Evolutionary conservation across 2,329 filamentous ascomycete species (phyloP).

Genomic region (Neonectria hederae): DNA sequence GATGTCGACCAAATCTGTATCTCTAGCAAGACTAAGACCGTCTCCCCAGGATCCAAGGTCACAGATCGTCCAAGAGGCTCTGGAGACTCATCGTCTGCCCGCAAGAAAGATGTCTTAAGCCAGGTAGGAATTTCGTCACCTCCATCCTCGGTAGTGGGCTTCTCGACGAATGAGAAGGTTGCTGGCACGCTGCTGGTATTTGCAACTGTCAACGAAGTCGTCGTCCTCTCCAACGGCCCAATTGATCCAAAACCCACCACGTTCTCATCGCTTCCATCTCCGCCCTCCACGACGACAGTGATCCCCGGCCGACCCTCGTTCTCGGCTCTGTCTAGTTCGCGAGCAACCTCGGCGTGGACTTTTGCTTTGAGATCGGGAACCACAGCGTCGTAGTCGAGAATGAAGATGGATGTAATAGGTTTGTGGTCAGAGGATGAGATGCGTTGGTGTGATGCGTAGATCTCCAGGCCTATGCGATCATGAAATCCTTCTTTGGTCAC

Average conservation of each 20-base stretch:
- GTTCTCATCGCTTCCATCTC: slow-evolving; percentile 54
- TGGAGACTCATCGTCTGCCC: slow-evolving; percentile 46
- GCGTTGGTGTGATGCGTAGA: slow-evolving; percentile 89
- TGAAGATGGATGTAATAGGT: slow-evolving; percentile 85
- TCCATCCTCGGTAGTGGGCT: slow-evolving; percentile 62
- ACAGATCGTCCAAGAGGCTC: slow-evolving; percentile 59
- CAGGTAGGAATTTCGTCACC: slow-evolving; percentile 64
- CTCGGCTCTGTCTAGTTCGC: slow-evolving; percentile 88
- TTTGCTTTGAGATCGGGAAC: slow-evolving; percentile 85
- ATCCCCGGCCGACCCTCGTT: slow-evolving; percentile 88
- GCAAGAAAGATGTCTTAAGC: slow-evolving; percentile 74
- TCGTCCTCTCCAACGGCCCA: slow-evolving; percentile 72
- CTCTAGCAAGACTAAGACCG: slow-evolving; percentile 74
- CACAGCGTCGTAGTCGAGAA: slow-evolving; percentile 85
- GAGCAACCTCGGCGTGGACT: slow-evolving; percentile 85
- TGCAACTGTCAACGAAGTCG: slow-evolving; percentile 80
- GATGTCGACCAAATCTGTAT: slow-evolving; percentile 71
- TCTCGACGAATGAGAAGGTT: slow-evolving; percentile 81
- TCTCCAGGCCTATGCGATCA: slow-evolving; percentile 64
- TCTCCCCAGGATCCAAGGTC: slow-evolving; percentile 85
- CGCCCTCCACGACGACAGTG: slow-evolving; percentile 80
- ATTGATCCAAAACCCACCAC: slow-evolving; percentile 83
- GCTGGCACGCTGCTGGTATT: slow-evolving; percentile 90
- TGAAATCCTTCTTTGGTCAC: slow-evolving; percentile 66
- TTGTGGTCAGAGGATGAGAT: slow-evolving; percentile 97